phyloP scores from a whole-genome alignment of 2,329 filamentous ascomycete species.

The Mycosphaerella sp. region DNA sequence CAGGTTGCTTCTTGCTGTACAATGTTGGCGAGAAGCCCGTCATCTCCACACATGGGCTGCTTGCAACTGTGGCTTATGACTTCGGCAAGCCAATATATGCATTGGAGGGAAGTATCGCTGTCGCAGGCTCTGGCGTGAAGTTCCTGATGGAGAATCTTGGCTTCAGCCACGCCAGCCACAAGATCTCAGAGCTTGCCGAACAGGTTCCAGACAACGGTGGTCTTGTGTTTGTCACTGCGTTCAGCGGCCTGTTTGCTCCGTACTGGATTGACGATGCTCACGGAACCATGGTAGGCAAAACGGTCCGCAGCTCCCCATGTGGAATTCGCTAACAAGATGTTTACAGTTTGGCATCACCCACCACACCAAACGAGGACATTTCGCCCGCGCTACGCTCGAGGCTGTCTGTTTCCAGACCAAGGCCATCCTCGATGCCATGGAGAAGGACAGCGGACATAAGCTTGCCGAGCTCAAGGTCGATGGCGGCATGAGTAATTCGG shows the following conservation, averaged over 20 bases:
- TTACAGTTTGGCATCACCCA: conserved; percentile 38
- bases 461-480: conserved; percentile 74
- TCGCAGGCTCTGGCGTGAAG: conserved; percentile 72
- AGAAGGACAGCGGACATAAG: conserved; percentile 70
- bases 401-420: conserved; percentile 90
- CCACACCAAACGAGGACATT: conserved; percentile 77
- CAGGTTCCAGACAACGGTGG: conserved; percentile 71
- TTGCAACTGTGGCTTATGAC: conserved; percentile 84
- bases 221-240: conserved; percentile 80
- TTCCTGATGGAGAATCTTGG: conserved; percentile 62
- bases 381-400: conserved; percentile 82
- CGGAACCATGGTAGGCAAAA: conserved; percentile 57
- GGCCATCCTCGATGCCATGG: conserved; percentile 88
- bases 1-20: conserved; percentile 82
- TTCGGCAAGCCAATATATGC: conserved; percentile 69
- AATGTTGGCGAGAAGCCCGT: conserved; percentile 82
- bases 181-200: conserved; percentile 59
- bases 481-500: conserved; percentile 82
- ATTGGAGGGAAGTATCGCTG: conserved; percentile 72
- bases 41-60: conserved; percentile 72
- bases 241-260: conserved; percentile 83
- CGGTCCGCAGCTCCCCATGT: no score
- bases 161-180: conserved; percentile 57
- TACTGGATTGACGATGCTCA: conserved; percentile 94
- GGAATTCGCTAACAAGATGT: conserved; percentile 2